A percentile compares a stretch with the other conserved stretches of the same genome.
These are phyloP conservation scores for Penicillium sp. DNA, from an alignment of 2,329 filamentous ascomycete genomes.

Conservation along the genomic window DNA sequence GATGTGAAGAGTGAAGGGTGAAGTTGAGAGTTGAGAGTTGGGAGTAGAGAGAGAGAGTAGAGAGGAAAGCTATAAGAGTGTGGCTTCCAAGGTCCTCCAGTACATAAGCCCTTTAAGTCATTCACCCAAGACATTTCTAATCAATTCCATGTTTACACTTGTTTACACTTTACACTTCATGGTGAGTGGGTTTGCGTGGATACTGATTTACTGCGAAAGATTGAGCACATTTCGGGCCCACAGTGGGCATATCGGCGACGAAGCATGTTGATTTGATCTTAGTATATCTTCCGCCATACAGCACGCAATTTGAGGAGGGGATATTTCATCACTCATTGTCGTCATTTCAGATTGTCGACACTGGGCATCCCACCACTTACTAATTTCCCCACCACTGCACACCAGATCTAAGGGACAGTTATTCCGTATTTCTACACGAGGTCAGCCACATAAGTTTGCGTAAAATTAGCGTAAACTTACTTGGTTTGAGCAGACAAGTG, in stretches of 20 bases:
- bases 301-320: background rate
- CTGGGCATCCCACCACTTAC: background rate
- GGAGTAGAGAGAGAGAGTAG: background rate
- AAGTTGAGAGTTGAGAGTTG: background rate
- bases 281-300: background rate
- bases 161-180: background rate
- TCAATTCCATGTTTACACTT: background rate
- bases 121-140: background rate
- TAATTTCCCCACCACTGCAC: background rate
- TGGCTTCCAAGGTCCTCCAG: constrained; percentile 16
- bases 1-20: background rate
- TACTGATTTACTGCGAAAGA: constrained; percentile 3
- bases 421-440: no score
- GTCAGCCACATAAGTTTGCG: no score
- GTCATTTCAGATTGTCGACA: background rate
- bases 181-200: background rate
- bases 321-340: background rate
- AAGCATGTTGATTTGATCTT: no score
- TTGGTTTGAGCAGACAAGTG: no score
- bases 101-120: constrained; percentile 3
- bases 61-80: background rate
- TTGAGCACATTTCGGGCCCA: constrained; percentile 20
- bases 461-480: no score
- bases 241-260: background rate
- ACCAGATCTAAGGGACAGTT: no score